These are phyloP conservation scores for Paramecium caudatum DNA, from an alignment of 73 alveolate species.

Conservation along the genomic window DNA sequence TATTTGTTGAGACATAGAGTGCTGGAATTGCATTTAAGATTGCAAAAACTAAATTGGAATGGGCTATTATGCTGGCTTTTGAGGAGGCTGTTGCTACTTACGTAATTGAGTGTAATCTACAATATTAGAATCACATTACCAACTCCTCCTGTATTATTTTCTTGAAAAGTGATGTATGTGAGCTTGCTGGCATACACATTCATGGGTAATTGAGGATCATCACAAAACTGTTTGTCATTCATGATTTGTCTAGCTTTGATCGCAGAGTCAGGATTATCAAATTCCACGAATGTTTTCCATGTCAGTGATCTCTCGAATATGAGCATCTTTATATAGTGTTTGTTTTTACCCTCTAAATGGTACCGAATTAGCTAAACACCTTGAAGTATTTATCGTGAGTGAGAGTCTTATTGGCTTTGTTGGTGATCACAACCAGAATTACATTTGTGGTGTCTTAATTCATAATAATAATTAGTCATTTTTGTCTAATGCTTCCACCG, in stretches of 20 bases:
- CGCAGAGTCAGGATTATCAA: slow-evolving; percentile 60
- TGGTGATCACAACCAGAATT: slow-evolving; percentile 56
- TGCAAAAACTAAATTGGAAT: slow-evolving; percentile 4
- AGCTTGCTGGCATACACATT: slow-evolving; percentile 63
- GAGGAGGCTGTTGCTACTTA: background rate
- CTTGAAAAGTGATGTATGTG: slow-evolving; percentile 54
- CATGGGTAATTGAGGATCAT: slow-evolving; percentile 18
- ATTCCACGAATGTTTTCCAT: slow-evolving; percentile 61
- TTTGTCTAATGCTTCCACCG: too few species aligned
- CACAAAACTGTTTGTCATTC: slow-evolving; percentile 60
- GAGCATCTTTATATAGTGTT: slow-evolving; percentile 15
- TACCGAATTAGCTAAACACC: slow-evolving; percentile 43
- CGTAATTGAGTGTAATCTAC: slow-evolving; percentile 55
- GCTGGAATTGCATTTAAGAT: slow-evolving; percentile 46
- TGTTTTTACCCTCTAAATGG: slow-evolving; percentile 29
- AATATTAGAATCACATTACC: background rate
- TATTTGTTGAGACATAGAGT: slow-evolving; percentile 17
- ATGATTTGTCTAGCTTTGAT: slow-evolving; percentile 30
- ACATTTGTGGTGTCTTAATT: slow-evolving; percentile 60
- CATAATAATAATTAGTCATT: too few species aligned
- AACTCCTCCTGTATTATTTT: slow-evolving; percentile 68
- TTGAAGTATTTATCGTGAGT: slow-evolving; percentile 60
- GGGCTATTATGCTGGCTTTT: background rate
- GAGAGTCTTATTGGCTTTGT: slow-evolving; percentile 57
- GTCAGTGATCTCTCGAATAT: slow-evolving; percentile 58